Evolutionary conservation across 495 filamentous ascomycete genomes (phyloP).

Genomic region (Staphylotrichum tortipilum): DNA sequence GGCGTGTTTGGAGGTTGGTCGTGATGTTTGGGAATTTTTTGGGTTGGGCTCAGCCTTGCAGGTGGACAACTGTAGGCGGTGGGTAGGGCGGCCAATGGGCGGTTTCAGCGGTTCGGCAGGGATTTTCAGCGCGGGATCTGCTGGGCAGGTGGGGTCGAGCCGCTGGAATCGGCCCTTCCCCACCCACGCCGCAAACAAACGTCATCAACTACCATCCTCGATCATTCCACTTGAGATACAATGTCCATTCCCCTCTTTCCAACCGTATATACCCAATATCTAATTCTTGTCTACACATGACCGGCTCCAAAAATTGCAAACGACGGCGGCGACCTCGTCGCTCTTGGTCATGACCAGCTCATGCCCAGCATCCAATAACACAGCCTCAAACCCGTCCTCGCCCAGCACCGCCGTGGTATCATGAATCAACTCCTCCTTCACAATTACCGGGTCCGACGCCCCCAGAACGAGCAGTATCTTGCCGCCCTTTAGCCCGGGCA

Average conservation of each 20-base stretch:
- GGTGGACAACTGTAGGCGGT: too few species aligned
- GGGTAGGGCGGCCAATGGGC: conserved; percentile 3
- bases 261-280: too few species aligned
- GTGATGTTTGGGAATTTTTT: conserved; percentile 8
- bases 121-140: conserved; percentile 3
- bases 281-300: not conserved
- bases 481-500: conserved; percentile 36
- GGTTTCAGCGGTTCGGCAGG: not conserved
- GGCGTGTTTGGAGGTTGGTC: not conserved
- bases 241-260: not conserved
- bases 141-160: not conserved
- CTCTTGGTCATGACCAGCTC: conserved; percentile 41
- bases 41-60: conserved; percentile 14
- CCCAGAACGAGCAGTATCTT: conserved; percentile 46
- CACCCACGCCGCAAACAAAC: too few species aligned
- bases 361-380: conserved; percentile 40
- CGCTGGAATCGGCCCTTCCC: too few species aligned
- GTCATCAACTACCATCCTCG: too few species aligned
- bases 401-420: conserved; percentile 39
- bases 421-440: conserved; percentile 43
- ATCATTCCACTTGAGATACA: too few species aligned
- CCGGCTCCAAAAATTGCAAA: conserved; percentile 33
- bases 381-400: conserved; percentile 36
- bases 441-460: conserved; percentile 45
- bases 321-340: conserved; percentile 30